Evolutionary conservation across 2,329 filamentous ascomycete species (phyloP).

Genomic region (Pyricularia sp.): DNA sequence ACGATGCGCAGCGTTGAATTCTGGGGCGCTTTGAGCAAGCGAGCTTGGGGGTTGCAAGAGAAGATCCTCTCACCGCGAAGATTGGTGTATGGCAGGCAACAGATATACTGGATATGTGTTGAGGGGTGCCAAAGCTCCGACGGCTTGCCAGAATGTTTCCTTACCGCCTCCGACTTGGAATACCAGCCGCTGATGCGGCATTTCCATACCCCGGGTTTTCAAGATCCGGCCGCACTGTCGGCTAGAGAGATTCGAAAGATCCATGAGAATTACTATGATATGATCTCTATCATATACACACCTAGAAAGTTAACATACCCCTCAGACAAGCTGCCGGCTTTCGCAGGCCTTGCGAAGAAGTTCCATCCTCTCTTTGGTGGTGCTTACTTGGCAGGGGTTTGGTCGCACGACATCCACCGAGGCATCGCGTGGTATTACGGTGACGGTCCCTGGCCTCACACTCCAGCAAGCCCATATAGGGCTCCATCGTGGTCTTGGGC

Average conservation of each 20-base stretch:
- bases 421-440: not conserved
- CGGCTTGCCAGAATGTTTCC: not conserved
- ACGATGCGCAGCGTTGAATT: not conserved
- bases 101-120: not conserved
- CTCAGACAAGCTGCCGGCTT: not conserved
- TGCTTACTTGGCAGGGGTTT: constrained; percentile 1
- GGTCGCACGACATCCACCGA: not conserved
- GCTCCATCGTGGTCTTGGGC: constrained; percentile 1
- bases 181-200: not conserved
- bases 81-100: not conserved
- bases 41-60: constrained; percentile 1
- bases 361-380: not conserved
- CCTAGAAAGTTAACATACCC: not conserved
- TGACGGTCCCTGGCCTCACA: not conserved
- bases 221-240: not conserved
- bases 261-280: not conserved
- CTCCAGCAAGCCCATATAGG: not conserved
- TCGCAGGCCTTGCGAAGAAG: not conserved
- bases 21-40: not conserved
- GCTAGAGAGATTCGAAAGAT: not conserved
- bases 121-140: not conserved
- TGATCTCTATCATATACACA: not conserved
- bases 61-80: not conserved
- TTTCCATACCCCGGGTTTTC: not conserved
- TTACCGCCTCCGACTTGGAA: not conserved